Base-by-base conservation (phyloP, 2,329 filamentous ascomycete genomes). In the Fusarium stilboides region DNA sequence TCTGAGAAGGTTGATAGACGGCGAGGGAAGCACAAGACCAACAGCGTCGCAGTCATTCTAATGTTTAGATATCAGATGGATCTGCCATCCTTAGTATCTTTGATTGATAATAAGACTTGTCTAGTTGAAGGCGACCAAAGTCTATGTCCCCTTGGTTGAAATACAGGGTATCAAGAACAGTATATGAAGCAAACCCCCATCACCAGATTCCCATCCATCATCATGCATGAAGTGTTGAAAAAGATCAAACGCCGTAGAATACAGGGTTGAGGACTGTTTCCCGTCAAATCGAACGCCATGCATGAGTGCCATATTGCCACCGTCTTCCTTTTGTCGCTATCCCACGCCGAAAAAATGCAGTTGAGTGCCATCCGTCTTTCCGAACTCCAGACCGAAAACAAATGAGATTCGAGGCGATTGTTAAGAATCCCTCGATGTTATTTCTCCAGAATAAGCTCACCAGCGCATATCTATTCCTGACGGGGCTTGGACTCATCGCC, bases 1-100 rank as follows among this genome's bases (percentile, higher is more conserved):
- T 51, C 79, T 95, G 71, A 89, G 89, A 79, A 87, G 82, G 62
- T 79, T 80, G 34, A 80, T 78, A 72, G 77, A 80, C 33, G 76
- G 74, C 22, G 76, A 57, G 51, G 58, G 66, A 56, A 49, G 66
- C 68, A 33, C 70, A 62, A 70, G 67, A 26, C 65, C 60, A 50
- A 71, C 65, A n/a, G 36, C 63, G 17, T 60, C 62, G 15, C 62
- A 68, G 47, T 43, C 33, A 54, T 46, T 17, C 6, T 40, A 56
- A 33, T 46, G 26, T 45, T 26, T 17, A 33, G 8, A n/a, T 19
- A n/a, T 31, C 28, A 26, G n/a, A 33, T 14, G 17, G 17, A 36
- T 42, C 14, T 50, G 15, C 19, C n/a, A 31, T 39, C 28, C 20
- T 28, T 28, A 47, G 19, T 39, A 43, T 58, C 39, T 60, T 22